Base-by-base conservation (phyloP, 805 yeast genomes). In the Dipodascus geniculatus region DNA sequence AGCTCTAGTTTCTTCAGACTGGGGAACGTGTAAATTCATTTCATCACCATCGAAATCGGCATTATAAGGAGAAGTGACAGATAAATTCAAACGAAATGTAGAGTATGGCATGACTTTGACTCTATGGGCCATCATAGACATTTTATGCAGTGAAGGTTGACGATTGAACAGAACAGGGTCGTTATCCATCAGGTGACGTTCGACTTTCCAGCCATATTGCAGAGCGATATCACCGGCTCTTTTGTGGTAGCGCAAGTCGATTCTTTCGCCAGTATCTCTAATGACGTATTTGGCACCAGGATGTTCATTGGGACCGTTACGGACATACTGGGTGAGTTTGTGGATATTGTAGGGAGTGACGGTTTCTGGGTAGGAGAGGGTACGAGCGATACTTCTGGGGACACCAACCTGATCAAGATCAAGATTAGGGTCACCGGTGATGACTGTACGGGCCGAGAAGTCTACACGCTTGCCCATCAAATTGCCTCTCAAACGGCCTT, bases 31-130 rank as follows among this genome's bases (percentile, higher is more conserved):
- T 74, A 93, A 84, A 72, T 93, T 93, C 99, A 93, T 93, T 74
- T 93, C 99, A 72, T 93, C 99, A 78, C 99, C 99, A 75, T 93
- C 99, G 76, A 93, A 93, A 84, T 93, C 99, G 49, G 99, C 99
- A 73, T 93, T 93, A 71, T 93, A 93, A n/a, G 99, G 99, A 19
- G 98, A 88, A 0, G 99, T 93, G 49, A 93, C 99, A 23, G 98
- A 93, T 68, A 93, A 75, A 67, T 93, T 93, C 74, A 93, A 77
- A 74, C 99, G 81, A 77, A 93, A 93, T 0, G 99, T 93, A 3
- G 98, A 90, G 68, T 89, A 93, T 11, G 99, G 99, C 96, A 93
- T 89, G 49, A 93, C 99, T 67, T 87, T 89, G 38, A 93, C 99
- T 72, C 96, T 80, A 69, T 93, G 99, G 17, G 96, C 95, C 98